phyloP scores from a whole-genome alignment of 2,329 filamentous ascomycete species.

The Aspergillus pseudotamarii region DNA sequence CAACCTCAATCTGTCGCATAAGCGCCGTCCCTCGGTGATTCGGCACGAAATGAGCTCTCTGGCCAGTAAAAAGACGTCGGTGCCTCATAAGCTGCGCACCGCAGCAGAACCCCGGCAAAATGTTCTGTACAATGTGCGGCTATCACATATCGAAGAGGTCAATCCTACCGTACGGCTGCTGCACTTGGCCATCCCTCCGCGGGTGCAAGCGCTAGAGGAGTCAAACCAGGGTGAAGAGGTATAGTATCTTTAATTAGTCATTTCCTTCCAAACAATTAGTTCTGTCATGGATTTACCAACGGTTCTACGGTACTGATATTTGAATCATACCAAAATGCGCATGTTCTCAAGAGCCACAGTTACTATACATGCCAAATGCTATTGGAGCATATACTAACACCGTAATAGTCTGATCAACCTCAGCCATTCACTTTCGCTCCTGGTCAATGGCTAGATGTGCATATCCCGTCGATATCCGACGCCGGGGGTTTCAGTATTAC shows the following conservation, averaged over 20 bases:
- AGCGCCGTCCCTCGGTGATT: conserved; percentile 9
- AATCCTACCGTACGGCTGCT: conserved; percentile 72
- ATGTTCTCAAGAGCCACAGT: not conserved
- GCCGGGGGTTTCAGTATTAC: conserved; percentile 89
- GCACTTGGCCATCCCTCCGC: conserved; percentile 60
- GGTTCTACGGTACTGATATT: not conserved
- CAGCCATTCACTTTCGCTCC: conserved; percentile 65
- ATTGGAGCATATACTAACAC: conserved; percentile 3
- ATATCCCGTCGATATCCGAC: conserved; percentile 68
- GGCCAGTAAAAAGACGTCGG: conserved; percentile 35
- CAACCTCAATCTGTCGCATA: conserved; percentile 1
- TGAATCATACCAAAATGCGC: not conserved
- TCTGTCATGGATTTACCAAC: not conserved
- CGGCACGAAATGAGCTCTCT: conserved; percentile 31
- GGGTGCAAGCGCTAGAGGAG: conserved; percentile 33
- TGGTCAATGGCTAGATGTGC: conserved; percentile 87
- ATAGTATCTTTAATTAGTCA: conserved; percentile 38
- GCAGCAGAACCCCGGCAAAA: conserved; percentile 71
- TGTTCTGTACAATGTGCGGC: conserved; percentile 63
- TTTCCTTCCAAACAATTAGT: not conserved
- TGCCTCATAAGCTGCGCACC: conserved; percentile 71
- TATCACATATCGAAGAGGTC: conserved; percentile 64
- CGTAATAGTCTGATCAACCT: conserved; percentile 25
- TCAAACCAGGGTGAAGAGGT: conserved; percentile 43
- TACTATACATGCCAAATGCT: not conserved